Evolutionary conservation across 169 alveolate genomes (phyloP).

Genomic region (Babesia ovata): DNA sequence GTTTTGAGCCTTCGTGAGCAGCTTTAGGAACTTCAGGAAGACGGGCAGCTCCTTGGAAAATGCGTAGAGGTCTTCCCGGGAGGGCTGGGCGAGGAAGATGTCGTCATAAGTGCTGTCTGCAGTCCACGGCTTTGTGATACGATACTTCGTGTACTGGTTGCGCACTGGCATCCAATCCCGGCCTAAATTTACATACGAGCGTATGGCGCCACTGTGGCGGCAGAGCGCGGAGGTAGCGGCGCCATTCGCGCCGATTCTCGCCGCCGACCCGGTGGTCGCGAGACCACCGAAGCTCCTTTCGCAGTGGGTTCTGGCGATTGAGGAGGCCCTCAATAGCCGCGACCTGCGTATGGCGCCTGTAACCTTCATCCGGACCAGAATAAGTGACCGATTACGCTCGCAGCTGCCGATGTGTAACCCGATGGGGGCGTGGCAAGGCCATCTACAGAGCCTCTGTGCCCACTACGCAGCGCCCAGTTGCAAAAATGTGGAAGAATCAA

Average conservation of each 20-base stretch:
- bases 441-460: neutral
- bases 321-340: slow-evolving; percentile 2
- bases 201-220: neutral
- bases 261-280: slow-evolving; percentile 2
- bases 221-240: neutral
- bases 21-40: slow-evolving; percentile 80
- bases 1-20: slow-evolving; percentile 80
- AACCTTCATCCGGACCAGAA: slow-evolving; percentile 18
- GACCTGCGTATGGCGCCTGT: slow-evolving; percentile 7
- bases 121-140: slow-evolving; percentile 84
- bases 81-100: slow-evolving; percentile 80
- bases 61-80: slow-evolving; percentile 78
- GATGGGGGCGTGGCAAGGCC: slow-evolving; percentile 32
- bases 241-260: neutral
- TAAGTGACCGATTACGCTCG: slow-evolving; percentile 1
- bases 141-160: slow-evolving; percentile 82
- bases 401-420: slow-evolving; percentile 20
- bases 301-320: slow-evolving; percentile 3
- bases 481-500: neutral
- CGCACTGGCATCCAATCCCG: slow-evolving; percentile 61
- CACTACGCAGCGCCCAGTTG: slow-evolving; percentile 2
- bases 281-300: neutral
- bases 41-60: slow-evolving; percentile 84
- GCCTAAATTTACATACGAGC: slow-evolving; percentile 54
- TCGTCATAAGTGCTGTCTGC: slow-evolving; percentile 83